Evolutionary conservation across 495 filamentous ascomycete species (phyloP).

Genomic region (Penicillium waksmanii): DNA sequence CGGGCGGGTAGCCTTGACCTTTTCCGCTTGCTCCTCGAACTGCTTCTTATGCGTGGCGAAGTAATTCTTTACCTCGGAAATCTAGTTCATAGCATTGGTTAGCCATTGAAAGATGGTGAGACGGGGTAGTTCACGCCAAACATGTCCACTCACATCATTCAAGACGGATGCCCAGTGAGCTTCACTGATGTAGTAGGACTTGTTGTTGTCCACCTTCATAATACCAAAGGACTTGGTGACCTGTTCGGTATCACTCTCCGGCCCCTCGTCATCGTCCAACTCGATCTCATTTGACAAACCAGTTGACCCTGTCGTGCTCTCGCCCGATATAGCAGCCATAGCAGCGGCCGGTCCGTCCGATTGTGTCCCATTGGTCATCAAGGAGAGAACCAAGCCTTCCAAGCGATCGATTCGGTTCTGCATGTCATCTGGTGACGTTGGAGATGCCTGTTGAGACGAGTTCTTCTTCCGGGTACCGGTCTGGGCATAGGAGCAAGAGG

Average conservation of each 20-base stretch:
- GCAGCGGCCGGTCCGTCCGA: constrained; percentile 66
- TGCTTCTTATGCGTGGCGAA: constrained; percentile 74
- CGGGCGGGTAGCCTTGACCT: constrained; percentile 66
- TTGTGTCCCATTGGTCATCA: constrained; percentile 90
- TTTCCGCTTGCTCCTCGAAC: constrained; percentile 62
- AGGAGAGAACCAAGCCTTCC: constrained; percentile 88
- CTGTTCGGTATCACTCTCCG: constrained; percentile 86
- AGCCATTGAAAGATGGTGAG: neutral
- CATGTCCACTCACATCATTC: constrained; percentile 62
- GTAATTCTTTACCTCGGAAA: constrained; percentile 91
- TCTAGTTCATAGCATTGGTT: constrained; percentile 48
- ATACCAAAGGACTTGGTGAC: constrained; percentile 83
- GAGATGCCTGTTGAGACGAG: constrained; percentile 57
- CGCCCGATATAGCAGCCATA: constrained; percentile 64
- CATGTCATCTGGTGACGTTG: constrained; percentile 88
- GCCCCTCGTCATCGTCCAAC: constrained; percentile 56
- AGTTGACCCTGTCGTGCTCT: constrained; percentile 56
- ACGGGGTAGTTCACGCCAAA: neutral
- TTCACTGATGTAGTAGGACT: constrained; percentile 84
- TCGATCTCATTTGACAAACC: constrained; percentile 57
- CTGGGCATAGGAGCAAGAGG: constrained; percentile 88
- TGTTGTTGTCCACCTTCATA: constrained; percentile 84
- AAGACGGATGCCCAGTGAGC: constrained; percentile 90
- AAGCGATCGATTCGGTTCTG: constrained; percentile 97
- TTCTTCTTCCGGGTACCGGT: constrained; percentile 77